Evolutionary conservation across 352 stramenopile genomes (phyloP).

Genomic region (Pythium myriotylum): DNA sequence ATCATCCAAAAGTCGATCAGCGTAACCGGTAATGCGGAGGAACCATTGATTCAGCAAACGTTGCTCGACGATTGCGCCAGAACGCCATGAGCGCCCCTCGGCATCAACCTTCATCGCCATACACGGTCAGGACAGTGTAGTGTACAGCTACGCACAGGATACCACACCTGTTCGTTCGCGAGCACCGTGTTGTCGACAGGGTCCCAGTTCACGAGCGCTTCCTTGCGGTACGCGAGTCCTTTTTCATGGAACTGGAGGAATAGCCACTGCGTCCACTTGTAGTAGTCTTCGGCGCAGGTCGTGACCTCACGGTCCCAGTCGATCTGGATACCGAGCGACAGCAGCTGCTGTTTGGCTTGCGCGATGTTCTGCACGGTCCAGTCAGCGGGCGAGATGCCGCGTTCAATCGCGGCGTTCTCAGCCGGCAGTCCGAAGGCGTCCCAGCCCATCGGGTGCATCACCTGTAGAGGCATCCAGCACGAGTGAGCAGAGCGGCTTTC

Average conservation of each 20-base stretch:
- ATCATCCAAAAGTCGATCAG: conserved; percentile 94
- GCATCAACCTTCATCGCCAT: conserved; percentile 51
- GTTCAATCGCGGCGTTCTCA: conserved; percentile 99
- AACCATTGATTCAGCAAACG: conserved; percentile 97
- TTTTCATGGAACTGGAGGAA: conserved; percentile 98
- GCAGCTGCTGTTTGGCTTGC: conserved; percentile 96
- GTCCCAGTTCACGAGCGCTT: conserved; percentile 99
- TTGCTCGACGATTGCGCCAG: conserved; percentile 94
- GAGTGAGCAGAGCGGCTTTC: not conserved
- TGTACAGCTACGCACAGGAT: too few species aligned
- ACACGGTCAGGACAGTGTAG: too few species aligned
- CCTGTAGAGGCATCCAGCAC: conserved; percentile 28
- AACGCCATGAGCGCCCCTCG: conserved; percentile 96
- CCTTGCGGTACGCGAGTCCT: conserved; percentile 95
- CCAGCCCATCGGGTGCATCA: conserved; percentile 99
- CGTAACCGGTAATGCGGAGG: conserved; percentile 98
- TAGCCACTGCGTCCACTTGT: conserved; percentile 99
- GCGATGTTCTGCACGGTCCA: conserved; percentile 98
- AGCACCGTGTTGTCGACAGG: conserved; percentile 98
- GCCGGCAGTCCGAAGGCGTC: conserved; percentile 99
- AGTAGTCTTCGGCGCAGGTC: conserved; percentile 96
- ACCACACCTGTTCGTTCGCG: conserved; percentile 97
- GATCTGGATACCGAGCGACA: conserved; percentile 96
- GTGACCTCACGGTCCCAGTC: conserved; percentile 98
- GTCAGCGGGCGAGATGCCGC: conserved; percentile 93